Evolutionary conservation across 192 early-diverging fungal genomes (phyloP), one percentile per base, ranked within the genome.

Genomic region (Ramicandelaber brevisporus): DNA sequence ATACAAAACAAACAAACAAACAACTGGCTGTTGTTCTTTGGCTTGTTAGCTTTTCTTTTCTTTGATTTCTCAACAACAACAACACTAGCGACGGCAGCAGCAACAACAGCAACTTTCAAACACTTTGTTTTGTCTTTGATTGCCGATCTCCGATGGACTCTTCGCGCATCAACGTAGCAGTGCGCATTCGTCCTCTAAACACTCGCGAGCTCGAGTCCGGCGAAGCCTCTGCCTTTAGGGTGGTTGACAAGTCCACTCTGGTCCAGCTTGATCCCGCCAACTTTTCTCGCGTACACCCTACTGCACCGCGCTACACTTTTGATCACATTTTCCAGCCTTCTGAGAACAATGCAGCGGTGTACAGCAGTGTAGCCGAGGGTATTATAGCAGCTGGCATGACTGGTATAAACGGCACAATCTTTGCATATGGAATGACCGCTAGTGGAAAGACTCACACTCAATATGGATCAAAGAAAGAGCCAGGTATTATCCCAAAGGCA

Each of bases 401-500:
- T 16, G 90, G 90, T 5, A 86, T 80, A 42, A 92, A 97, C 47
- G 85, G 87, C 17, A 92, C 88, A 2, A 81, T 97, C 2, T 97
- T 97, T 61, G 86, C 92, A 2, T 97, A 97, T 55, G 92, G 92
- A 11, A 88, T 95, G 48, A 98, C 92, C 5, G 76, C 85, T 4
- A 78, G 74, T 5, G 92, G 92, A 26, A 98, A 98, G 43, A 95
- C 92, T 0, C 57, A 61, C 34, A 55, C 57, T 6, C 78, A 78
- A 74, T 52, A 64, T 21, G 77, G 73, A 18, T 48, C 42, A 24
- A 36, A 46, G 15, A 37, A 51, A 14, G 63, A 73, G 31, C 62
- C 59, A 5, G 77, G 77, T 0, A 60, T 80, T 20, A 78, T 76
- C 22, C 55, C 54, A 22, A 57, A 64, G 18, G 65, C 77, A 3